Base-by-base conservation (phyloP, 176 grass and related monocot species). In the Carex cristatella region DNA sequence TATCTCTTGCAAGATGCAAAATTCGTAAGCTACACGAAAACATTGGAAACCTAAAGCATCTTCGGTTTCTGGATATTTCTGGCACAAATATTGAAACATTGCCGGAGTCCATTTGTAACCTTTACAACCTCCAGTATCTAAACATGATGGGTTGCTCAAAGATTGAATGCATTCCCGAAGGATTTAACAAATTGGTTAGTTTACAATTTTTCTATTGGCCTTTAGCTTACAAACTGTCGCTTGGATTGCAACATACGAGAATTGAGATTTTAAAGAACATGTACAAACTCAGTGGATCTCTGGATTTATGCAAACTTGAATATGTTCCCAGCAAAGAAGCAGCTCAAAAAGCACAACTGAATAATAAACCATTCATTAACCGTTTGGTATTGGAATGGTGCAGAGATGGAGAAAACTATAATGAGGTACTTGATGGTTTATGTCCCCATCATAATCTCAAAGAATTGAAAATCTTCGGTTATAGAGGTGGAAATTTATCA, bases 341-440 rank as follows among this genome's bases (percentile, higher is more conserved):
- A 27, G 85, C 85, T 23, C 32, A 56, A 57, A 10, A 12, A 80
- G 85, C 85, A 32, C 44, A 53, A 32, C 33, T 86, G 13, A 57
- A 63, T 19, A 31, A 30, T 13, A 86, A 86, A 65, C 10, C 12
- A 61, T 80, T 80, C 13, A 58, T 80, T 38, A 32, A 35, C n/a
- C 3, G 11, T 11, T 80, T 80, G 49, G 2, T 2, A 35, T 60
- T 80, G 31, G 2, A 5, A 61, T 80, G 76, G 75, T n/a, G n/a
- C n/a, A n/a, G n/a, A n/a, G n/a, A n/a, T n/a, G 58, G 72, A 72
- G 65, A 38, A 18, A 0, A 3, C 11, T 12, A 40, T 80, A 46
- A 33, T 13, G 74, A 65, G 30, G 58, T 86, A 16, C 73, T 86
- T 46, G 37, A 86, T 19, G 67, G 61, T 66, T 79, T 86, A 63